A percentile compares a stretch with the other conserved stretches of the same genome.
Conservation (phyloP, 768 basidiomycete genomes). For the Pleurotus eryngii region DNA sequence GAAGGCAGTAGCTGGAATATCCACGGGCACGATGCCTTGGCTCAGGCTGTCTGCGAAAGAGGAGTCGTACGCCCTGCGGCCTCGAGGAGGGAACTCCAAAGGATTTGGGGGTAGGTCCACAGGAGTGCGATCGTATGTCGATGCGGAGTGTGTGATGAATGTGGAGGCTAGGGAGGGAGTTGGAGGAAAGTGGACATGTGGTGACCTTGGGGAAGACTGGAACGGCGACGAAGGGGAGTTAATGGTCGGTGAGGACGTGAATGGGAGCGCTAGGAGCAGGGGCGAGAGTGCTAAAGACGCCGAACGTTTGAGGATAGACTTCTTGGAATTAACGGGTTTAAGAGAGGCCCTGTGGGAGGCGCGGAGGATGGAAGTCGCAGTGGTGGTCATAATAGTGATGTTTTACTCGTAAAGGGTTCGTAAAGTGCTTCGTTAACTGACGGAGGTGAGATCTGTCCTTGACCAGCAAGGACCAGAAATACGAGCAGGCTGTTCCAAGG, state of each 20-base stretch:
- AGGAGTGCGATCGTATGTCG: constrained; percentile 62
- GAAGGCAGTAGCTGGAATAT: neutral
- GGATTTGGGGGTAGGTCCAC: constrained; percentile 58
- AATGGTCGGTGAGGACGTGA: constrained; percentile 46
- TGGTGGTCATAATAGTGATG: constrained; percentile 7
- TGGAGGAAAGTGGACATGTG: constrained; percentile 60
- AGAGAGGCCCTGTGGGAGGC: constrained; percentile 3
- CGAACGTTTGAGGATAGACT: constrained; percentile 40
- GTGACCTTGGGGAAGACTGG: constrained; percentile 49
- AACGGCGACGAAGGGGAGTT: constrained; percentile 48
- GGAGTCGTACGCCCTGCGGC: constrained; percentile 42
- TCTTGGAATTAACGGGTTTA: constrained; percentile 16
- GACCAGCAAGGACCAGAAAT: constrained; percentile 11
- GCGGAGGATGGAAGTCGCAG: constrained; percentile 5
- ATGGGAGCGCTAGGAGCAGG: constrained; percentile 26
- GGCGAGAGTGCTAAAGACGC: constrained; percentile 35
- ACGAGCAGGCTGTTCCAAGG: neutral
- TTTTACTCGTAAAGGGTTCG: constrained; percentile 10
- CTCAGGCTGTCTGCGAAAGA: constrained; percentile 11
- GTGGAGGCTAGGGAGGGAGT: constrained; percentile 52
- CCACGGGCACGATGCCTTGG: constrained; percentile 6
- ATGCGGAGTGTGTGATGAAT: constrained; percentile 54
- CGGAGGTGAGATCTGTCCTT: neutral
- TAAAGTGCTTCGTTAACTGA: neutral
- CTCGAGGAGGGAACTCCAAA: constrained; percentile 52